These are phyloP conservation scores for Brasenia schreberi DNA, from an alignment of 164 flowering plant species.

Conservation along the genomic window DNA sequence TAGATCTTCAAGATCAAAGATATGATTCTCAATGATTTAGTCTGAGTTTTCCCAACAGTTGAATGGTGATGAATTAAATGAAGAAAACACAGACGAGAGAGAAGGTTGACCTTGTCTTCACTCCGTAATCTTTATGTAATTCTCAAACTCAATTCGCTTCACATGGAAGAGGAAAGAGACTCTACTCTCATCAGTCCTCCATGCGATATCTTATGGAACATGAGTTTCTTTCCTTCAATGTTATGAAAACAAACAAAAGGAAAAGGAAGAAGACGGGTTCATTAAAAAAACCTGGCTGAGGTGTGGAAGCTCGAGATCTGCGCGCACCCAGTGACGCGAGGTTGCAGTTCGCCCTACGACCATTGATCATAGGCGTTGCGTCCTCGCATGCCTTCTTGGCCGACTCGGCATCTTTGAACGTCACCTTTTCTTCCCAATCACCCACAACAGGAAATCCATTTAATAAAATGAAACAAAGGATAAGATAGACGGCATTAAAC, in stretches of 20 bases:
- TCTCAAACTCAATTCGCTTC: too few species aligned
- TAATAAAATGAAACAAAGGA: neutral
- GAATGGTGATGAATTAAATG: too few species aligned
- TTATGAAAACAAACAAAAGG: neutral
- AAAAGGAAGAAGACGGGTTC: neutral
- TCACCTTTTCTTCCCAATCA: constrained; percentile 34
- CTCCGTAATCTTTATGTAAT: too few species aligned
- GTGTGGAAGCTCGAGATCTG: constrained; percentile 32
- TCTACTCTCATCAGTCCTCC: too few species aligned
- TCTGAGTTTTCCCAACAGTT: too few species aligned
- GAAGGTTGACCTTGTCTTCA: too few species aligned
- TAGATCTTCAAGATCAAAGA: too few species aligned
- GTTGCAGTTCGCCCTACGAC: constrained; percentile 91
- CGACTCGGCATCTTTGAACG: constrained; percentile 82
- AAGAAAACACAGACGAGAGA: too few species aligned
- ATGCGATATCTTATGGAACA: too few species aligned
- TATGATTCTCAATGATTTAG: too few species aligned
- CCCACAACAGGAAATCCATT: neutral
- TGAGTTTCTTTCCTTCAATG: too few species aligned
- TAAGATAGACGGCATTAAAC: neutral
- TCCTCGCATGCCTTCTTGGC: constrained; percentile 92
- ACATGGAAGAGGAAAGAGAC: too few species aligned
- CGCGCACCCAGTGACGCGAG: constrained; percentile 90
- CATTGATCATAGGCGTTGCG: constrained; percentile 68
- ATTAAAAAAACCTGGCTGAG: constrained; percentile 28